These are phyloP conservation scores for Cystobasidium onofrii DNA, from an alignment of 768 basidiomycete genomes.

Conservation along the genomic window DNA sequence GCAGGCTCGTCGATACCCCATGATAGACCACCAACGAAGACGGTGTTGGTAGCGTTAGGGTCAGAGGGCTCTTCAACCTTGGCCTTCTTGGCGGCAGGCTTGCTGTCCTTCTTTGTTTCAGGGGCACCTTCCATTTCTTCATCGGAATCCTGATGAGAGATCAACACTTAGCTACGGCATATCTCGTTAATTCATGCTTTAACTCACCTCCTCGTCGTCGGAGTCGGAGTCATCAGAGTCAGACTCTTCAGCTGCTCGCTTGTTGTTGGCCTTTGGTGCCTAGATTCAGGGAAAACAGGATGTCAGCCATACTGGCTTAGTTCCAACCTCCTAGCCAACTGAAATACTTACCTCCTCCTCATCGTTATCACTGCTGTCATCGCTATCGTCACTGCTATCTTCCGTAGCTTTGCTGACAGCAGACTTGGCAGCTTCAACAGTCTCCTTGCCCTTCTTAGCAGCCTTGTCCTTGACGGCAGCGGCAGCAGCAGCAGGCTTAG, in stretches of 20 bases:
- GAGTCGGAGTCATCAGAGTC: slow-evolving; percentile 54
- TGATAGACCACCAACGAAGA: slow-evolving; percentile 86
- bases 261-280: not conserved
- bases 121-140: slow-evolving; percentile 31
- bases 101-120: slow-evolving; percentile 43
- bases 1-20: slow-evolving; percentile 98
- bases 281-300: not conserved
- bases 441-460: not conserved
- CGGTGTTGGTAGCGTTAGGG: slow-evolving; percentile 52
- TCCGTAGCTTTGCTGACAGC: not conserved
- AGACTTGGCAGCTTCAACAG: slow-evolving; percentile 14
- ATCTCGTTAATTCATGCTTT: not conserved
- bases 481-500: slow-evolving; percentile 18
- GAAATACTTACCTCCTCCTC: slow-evolving; percentile 14
- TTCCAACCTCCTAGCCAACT: too few relatives aligned
- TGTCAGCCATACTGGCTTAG: not conserved
- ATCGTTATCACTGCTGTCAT: slow-evolving; percentile 1
- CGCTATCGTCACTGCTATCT: slow-evolving; percentile 14
- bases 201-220: slow-evolving; percentile 47
- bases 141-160: slow-evolving; percentile 33
- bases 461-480: slow-evolving; percentile 3
- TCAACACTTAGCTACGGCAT: not conserved
- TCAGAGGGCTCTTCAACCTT: slow-evolving; percentile 59
- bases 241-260: slow-evolving; percentile 49
- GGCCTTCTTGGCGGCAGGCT: slow-evolving; percentile 62